Evolutionary conservation across 495 filamentous ascomycete species (phyloP).

Genomic region (Lindgomyces ingoldianus): DNA sequence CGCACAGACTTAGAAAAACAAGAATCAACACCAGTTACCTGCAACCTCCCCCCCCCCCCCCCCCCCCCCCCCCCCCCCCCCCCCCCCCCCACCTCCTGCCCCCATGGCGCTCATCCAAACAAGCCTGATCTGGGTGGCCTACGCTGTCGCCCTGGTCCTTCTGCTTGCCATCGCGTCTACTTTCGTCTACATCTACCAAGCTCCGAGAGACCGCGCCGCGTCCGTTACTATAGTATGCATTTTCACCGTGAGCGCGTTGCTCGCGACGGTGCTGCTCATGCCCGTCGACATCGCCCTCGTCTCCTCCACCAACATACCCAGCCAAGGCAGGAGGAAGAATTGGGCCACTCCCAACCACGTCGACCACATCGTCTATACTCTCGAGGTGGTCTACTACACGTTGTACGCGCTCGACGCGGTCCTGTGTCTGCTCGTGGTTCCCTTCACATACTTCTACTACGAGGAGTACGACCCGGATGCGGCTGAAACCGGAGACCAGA

Average conservation of each 20-base stretch:
- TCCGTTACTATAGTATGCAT: constrained; percentile 81
- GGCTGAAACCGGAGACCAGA: constrained; percentile 72
- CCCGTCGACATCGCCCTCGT: constrained; percentile 95
- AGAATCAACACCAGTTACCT: no score
- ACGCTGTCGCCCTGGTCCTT: constrained; percentile 73
- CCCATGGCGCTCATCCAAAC: constrained; percentile 67
- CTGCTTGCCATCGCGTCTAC: constrained; percentile 70
- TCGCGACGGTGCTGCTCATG: constrained; percentile 88
- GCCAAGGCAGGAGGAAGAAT: constrained; percentile 80
- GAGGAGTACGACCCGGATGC: constrained; percentile 93
- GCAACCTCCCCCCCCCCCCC: neutral
- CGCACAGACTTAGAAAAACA: no score
- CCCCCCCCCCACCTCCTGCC: neutral
- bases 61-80: neutral
- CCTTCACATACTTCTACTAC: constrained; percentile 97
- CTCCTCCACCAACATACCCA: constrained; percentile 77
- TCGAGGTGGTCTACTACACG: constrained; percentile 88
- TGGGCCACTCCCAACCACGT: constrained; percentile 86
- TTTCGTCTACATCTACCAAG: constrained; percentile 86
- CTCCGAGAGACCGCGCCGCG: constrained; percentile 77
- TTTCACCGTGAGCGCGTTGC: constrained; percentile 77
- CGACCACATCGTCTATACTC: constrained; percentile 69
- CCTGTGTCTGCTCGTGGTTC: constrained; percentile 85
- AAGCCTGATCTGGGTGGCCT: constrained; percentile 89
- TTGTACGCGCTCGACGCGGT: constrained; percentile 90